Conservation (phyloP, 108 stramenopile genomes). For the Phaeodactylum tricornutum region DNA sequence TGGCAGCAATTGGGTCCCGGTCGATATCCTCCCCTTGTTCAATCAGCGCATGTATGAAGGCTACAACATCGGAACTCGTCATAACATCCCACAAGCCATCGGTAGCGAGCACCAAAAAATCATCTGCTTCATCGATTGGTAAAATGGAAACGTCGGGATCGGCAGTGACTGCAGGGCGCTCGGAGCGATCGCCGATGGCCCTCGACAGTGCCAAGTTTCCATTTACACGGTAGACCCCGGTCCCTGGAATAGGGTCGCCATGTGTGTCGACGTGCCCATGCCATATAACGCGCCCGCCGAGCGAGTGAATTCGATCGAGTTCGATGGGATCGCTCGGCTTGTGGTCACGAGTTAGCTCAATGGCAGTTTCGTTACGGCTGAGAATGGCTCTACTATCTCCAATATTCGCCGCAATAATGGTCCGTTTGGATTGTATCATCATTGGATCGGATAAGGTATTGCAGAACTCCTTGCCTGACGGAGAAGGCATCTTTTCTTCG, state of each 20-base stretch:
- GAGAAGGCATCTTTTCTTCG: not conserved
- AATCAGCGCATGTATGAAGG: constrained; percentile 38
- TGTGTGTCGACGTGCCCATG: constrained; percentile 26
- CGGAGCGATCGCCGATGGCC: constrained; percentile 89
- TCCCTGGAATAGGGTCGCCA: constrained; percentile 14
- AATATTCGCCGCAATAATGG: constrained; percentile 86
- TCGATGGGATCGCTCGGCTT: constrained; percentile 80
- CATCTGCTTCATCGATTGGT: constrained; percentile 20
- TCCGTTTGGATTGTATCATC: constrained; percentile 21
- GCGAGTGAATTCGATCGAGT: constrained; percentile 39
- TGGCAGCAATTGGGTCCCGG: constrained; percentile 32
- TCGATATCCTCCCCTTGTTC: not conserved
- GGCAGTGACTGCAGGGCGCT: constrained; percentile 74
- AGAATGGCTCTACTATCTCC: constrained; percentile 93
- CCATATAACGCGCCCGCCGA: constrained; percentile 77
- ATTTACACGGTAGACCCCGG: constrained; percentile 58
- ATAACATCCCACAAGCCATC: constrained; percentile 94
- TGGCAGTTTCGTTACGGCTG: constrained; percentile 40
- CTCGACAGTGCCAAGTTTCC: constrained; percentile 90
- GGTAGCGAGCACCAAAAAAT: constrained; percentile 57
- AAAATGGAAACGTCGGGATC: constrained; percentile 70
- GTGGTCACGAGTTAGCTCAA: constrained; percentile 84
- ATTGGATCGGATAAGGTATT: constrained; percentile 73
- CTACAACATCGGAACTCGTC: constrained; percentile 64
- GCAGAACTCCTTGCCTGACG: constrained; percentile 46